Percentiles rank a stretch among this genome's conserved stretches.
phyloP scores from a whole-genome alignment of 108 stramenopile species.

The Discostella stelligeroides region DNA sequence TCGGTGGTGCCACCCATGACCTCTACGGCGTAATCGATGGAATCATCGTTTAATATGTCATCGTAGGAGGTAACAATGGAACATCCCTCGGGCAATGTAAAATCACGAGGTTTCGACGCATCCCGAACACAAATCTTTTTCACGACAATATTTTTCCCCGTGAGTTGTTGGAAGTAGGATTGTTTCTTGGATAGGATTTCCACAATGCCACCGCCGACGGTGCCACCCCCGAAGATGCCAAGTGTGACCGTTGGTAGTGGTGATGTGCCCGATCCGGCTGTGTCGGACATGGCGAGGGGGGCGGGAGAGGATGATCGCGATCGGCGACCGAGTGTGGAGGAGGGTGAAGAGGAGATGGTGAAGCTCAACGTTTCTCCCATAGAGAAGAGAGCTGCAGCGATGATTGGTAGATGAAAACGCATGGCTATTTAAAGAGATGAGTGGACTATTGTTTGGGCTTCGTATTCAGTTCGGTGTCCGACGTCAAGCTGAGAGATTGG shows the following conservation, averaged over 20 bases:
- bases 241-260: conserved; percentile 57
- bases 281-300: conserved; percentile 5
- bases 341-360: background rate
- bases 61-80: conserved; percentile 74
- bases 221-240: conserved; percentile 93
- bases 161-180: conserved; percentile 67
- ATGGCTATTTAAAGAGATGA: background rate
- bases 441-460: background rate
- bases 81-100: conserved; percentile 74
- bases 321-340: conserved; percentile 6
- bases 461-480: no score
- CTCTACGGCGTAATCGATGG: conserved; percentile 91
- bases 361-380: background rate
- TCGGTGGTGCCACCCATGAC: conserved; percentile 94
- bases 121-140: conserved; percentile 80
- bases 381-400: conserved; percentile 16
- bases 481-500: no score
- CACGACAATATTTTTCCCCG: conserved; percentile 71
- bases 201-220: conserved; percentile 96
- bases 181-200: conserved; percentile 83
- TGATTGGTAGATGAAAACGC: conserved; percentile 23
- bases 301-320: background rate
- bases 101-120: conserved; percentile 76
- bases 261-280: no score
- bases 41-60: conserved; percentile 84